Percentiles rank a stretch among this genome's conserved stretches.
phyloP scores from a whole-genome alignment of 1,139 yeast species.

The Suhomyces bokatorum region DNA sequence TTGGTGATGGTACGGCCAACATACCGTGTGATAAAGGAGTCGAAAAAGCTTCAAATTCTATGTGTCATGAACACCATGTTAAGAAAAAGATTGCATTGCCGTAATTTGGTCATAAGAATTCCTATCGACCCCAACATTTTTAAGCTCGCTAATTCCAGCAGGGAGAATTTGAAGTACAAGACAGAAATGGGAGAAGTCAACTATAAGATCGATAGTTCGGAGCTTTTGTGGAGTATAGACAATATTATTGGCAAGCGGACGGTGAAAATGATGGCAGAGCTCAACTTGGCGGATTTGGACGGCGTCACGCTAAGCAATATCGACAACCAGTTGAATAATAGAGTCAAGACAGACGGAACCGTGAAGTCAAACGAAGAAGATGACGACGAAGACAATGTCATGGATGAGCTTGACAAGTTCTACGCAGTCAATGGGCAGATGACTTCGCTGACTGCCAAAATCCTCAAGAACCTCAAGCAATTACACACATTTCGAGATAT shows the following conservation, averaged over 20 bases:
- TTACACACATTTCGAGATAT: slow-evolving; percentile 29
- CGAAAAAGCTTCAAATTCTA: slow-evolving; percentile 36
- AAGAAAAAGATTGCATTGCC: slow-evolving; percentile 38
- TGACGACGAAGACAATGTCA: slow-evolving; percentile 21
- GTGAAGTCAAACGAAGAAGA: slow-evolving; percentile 2
- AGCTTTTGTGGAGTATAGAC: slow-evolving; percentile 61
- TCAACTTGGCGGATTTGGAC: slow-evolving; percentile 21
- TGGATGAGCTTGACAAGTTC: slow-evolving; percentile 38
- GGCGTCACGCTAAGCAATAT: slow-evolving; percentile 5
- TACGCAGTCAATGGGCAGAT: slow-evolving; percentile 44
- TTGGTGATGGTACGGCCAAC: slow-evolving; percentile 40
- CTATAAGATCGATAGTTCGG: slow-evolving; percentile 47
- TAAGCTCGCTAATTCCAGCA: slow-evolving; percentile 35
- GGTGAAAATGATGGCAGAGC: slow-evolving; percentile 48
- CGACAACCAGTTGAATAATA: slow-evolving; percentile 11
- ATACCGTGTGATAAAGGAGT: slow-evolving; percentile 25
- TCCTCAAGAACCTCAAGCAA: slow-evolving; percentile 18
- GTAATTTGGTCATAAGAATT: slow-evolving; percentile 31
- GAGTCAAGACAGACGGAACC: background rate
- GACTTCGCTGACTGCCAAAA: slow-evolving; percentile 27
- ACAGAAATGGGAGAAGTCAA: slow-evolving; percentile 45
- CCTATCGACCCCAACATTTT: slow-evolving; percentile 42
- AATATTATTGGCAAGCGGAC: slow-evolving; percentile 52
- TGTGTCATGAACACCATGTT: slow-evolving; percentile 38
- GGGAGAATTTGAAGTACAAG: slow-evolving; percentile 35